Base-by-base conservation (phyloP, 1,284 basidiomycete genomes). In the Polyporus tsugae region DNA sequence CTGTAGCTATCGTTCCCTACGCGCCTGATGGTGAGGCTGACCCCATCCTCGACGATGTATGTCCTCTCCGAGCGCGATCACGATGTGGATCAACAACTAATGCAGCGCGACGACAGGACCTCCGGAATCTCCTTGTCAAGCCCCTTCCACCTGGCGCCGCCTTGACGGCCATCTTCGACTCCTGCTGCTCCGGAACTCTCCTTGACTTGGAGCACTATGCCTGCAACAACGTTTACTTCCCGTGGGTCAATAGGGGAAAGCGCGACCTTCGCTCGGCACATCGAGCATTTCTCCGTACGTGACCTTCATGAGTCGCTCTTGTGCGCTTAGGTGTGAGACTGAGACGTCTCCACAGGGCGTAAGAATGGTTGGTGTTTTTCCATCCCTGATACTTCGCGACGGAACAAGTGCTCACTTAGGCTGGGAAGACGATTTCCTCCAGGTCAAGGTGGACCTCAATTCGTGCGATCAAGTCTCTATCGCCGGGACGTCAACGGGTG, bases 91-190 rank as follows among this genome's bases (percentile, higher is more conserved):
- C 11, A 0, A 6, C 7, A 7, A 25, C 22, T 39, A 13, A 68
- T 6, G 2, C 64, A 85, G 82, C 78, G 80, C 4, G 15, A 17
- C 10, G 17, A 6, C 35, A 58, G 55, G 19, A 2, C n/a, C 80
- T 86, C 3, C 78, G 77, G 22, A 69, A 74, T 29, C 73, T 74
- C 63, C 78, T 86, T 13, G 80, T 85, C 15, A 71, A 82, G 17
- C 72, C 77, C 10, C 77, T 86, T 29, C 83, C 85, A n/a, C 66
- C 67, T 6, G 84, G 81, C 9, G 78, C 78, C 38, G 78, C 76
- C 42, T 75, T 86, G 22, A 79, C 84, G n/a, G 83, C 84, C 4
- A 77, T 86, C 6, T 82, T 86, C 62, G 84, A 86, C 72, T 82
- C 84, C 0, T 85, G 84, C 64, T 83, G 84, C 66, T 84, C 83